Percentiles rank a stretch among this genome's conserved stretches.
Evolutionary conservation across 2,329 filamentous ascomycete species (phyloP).

Genomic region (Iodosphaeria phyllophila): DNA sequence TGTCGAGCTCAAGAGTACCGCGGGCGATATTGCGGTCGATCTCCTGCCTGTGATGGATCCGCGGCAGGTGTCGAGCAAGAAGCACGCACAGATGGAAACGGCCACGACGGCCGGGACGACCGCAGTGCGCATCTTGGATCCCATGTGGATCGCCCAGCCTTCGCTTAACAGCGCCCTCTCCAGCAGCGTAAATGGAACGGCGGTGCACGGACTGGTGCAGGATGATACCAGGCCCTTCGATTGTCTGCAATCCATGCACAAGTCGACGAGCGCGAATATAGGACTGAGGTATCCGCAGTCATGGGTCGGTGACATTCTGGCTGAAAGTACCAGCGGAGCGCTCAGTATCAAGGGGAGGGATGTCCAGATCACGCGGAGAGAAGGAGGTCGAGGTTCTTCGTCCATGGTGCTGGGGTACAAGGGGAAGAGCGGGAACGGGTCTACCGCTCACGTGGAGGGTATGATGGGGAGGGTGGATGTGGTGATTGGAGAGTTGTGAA

Average conservation of each 20-base stretch:
- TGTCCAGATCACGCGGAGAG: constrained; percentile 17
- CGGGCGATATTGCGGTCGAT: constrained; percentile 20
- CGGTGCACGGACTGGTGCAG: neutral
- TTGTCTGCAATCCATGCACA: constrained; percentile 21
- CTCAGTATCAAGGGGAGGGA: constrained; percentile 22
- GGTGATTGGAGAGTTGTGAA: constrained; percentile 8
- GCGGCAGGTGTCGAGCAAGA: constrained; percentile 4
- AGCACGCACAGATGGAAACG: constrained; percentile 18
- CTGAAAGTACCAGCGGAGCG: constrained; percentile 20
- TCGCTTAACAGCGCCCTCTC: constrained; percentile 1
- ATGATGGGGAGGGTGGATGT: constrained; percentile 13
- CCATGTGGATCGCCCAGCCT: constrained; percentile 20
- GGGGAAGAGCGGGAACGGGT: constrained; percentile 17
- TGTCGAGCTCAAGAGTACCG: constrained; percentile 18
- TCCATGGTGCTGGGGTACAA: constrained; percentile 20
- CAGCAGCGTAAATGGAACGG: constrained; percentile 4
- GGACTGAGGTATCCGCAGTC: constrained; percentile 23
- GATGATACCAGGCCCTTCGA: constrained; percentile 9
- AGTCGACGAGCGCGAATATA: constrained; percentile 23
- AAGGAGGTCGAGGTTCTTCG: constrained; percentile 14
- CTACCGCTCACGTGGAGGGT: constrained; percentile 13
- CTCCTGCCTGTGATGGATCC: constrained; percentile 24
- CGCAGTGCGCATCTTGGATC: constrained; percentile 20
- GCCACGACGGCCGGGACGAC: constrained; percentile 23
- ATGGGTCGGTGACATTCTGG: constrained; percentile 28